Conservation (phyloP, 495 filamentous ascomycete species). For the Talaromyces adpressus region DNA sequence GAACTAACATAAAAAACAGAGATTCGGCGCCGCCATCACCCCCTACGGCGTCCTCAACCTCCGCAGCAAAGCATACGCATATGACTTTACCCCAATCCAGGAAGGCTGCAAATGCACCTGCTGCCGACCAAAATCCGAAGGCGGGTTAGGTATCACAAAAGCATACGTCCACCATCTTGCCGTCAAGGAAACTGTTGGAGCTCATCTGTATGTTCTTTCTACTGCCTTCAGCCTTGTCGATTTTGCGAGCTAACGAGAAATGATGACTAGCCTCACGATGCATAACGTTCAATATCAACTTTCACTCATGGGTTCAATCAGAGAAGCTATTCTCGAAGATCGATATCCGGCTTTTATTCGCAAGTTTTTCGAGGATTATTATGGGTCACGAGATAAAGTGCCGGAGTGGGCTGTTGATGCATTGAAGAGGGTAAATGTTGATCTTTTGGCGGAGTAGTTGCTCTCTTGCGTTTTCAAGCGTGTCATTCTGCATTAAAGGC, state of each 20-base stretch:
- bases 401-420: conserved; percentile 83
- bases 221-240: neutral
- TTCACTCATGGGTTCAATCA: conserved; percentile 64
- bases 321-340: conserved; percentile 77
- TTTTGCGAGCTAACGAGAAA: conserved; percentile 11
- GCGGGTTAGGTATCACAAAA: conserved; percentile 76
- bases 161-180: conserved; percentile 89
- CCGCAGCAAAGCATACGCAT: conserved; percentile 63
- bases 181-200: conserved; percentile 90
- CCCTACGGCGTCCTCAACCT: conserved; percentile 75
- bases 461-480: neutral
- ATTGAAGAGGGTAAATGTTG: conserved; percentile 75
- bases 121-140: conserved; percentile 60
- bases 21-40: conserved; percentile 92
- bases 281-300: conserved; percentile 94
- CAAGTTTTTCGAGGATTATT: conserved; percentile 66
- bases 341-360: conserved; percentile 71
- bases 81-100: conserved; percentile 79
- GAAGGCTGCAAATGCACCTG: conserved; percentile 71
- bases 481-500: neutral
- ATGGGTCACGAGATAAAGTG: conserved; percentile 61
- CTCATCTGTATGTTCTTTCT: conserved; percentile 57
- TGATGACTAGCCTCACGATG: conserved; percentile 59
- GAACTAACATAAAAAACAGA: conserved; percentile 24
- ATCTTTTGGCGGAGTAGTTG: conserved; percentile 48